Evolutionary conservation across 306 rosid genomes (phyloP), one percentile per base, ranked within the genome.

Genomic region (Malus asiatica): DNA sequence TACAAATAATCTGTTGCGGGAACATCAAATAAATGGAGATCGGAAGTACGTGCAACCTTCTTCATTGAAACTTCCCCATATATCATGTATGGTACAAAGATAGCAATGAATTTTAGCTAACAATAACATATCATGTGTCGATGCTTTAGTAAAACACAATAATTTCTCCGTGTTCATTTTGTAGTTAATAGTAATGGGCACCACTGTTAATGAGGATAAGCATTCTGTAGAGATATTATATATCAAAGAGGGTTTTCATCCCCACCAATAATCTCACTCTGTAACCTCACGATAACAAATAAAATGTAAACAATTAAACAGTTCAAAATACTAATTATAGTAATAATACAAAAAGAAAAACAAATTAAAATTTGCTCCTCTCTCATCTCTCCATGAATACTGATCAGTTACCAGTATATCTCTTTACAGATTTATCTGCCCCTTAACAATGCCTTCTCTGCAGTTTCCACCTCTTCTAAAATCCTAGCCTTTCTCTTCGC

Each of bases 391-490:
- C 22, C 35, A 38, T 25, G 75, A 53, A 29, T 44, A 60, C 46
- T 40, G 30, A 23, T 58, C 18, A 25, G 13, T 19, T 33, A 4
- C 30, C n/a, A 3, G 62, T 5, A 1, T 8, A 25, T 42, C 32
- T 11, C 19, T 58, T 13, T 2, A 64, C 1, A 4, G 13, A 9
- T n/a, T 81, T 81, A 95, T 85, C 99, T 90, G 67, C 98, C 99
- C 59, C 99, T 86, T 3, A 51, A 60, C 38, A 95, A 88, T 42
- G 97, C 93, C 79, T 96, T 96, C 84, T 89, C 93, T 0, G 98
- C 99, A 15, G 91, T 89, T 18, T 88, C 97, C 16, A 96, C 80
- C 84, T 96, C 99, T 73, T 96, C 99, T 85, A 96, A 86, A 46
- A 96, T 93, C 79, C 99, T 87, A 0, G 88, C 88, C 79, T 69